Evolutionary conservation across 2,329 filamentous ascomycete species (phyloP).

Genomic region (Pestalotiopsis sp.): DNA sequence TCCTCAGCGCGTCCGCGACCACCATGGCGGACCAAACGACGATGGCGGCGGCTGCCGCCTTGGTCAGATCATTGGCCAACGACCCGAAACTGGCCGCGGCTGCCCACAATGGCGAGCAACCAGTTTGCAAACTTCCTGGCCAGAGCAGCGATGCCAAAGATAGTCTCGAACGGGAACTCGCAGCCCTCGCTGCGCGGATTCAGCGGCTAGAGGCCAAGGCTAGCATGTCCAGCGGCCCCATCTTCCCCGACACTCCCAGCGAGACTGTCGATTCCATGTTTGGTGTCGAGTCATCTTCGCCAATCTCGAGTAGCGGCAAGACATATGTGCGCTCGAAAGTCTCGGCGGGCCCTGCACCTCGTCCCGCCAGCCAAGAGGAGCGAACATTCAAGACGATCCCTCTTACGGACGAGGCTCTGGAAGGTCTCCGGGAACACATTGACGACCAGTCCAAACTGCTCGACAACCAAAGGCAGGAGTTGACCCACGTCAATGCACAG

Average conservation of each 20-base stretch:
- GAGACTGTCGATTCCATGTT: slow-evolving; percentile 71
- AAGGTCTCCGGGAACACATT: slow-evolving; percentile 85
- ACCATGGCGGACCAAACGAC: slow-evolving; percentile 57
- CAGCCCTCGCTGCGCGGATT: slow-evolving; percentile 75
- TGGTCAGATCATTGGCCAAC: slow-evolving; percentile 55
- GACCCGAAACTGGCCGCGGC: slow-evolving; percentile 42
- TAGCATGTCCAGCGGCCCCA: slow-evolving; percentile 57
- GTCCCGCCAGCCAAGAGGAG: slow-evolving; percentile 36
- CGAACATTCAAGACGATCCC: slow-evolving; percentile 45
- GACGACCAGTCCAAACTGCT: slow-evolving; percentile 93
- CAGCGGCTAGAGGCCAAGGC: slow-evolving; percentile 82
- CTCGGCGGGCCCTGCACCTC: slow-evolving; percentile 42
- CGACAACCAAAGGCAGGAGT: slow-evolving; percentile 82
- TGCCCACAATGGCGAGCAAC: slow-evolving; percentile 43
- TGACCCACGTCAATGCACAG: slow-evolving; percentile 83
- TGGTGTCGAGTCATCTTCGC: slow-evolving; percentile 55
- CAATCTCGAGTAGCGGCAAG: slow-evolving; percentile 45
- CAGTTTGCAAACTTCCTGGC: slow-evolving; percentile 74
- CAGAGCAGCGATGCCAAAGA: slow-evolving; percentile 75
- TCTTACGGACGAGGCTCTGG: slow-evolving; percentile 80
- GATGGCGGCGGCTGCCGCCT: slow-evolving; percentile 54
- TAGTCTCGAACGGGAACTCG: slow-evolving; percentile 80
- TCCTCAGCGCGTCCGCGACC: slow-evolving; percentile 1
- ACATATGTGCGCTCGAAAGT: slow-evolving; percentile 45
- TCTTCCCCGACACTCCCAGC: slow-evolving; percentile 80